Percentiles rank a stretch among this genome's conserved stretches.
These are phyloP conservation scores for Collybia mongolica DNA, from an alignment of 768 basidiomycete species.

Conservation along the genomic window DNA sequence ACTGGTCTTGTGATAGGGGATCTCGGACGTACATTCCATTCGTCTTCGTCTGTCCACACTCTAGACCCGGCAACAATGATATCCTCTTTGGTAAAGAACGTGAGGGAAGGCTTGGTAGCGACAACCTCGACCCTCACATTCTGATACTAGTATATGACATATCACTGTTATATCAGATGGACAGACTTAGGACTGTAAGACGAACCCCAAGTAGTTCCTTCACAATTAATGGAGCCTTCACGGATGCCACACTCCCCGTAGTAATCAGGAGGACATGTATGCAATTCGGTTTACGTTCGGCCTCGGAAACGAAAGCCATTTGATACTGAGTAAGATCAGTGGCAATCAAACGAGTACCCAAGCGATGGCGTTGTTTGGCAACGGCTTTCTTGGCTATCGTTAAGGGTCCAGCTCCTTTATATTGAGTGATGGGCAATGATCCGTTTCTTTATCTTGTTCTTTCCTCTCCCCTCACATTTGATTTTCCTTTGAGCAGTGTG, in stretches of 20 bases:
- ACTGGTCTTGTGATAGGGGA: not conserved
- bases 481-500: conserved; percentile 39
- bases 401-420: too few species aligned
- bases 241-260: conserved; percentile 93
- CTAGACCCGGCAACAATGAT: conserved; percentile 50
- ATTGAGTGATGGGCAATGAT: too few species aligned
- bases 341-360: too few species aligned
- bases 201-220: conserved; percentile 61
- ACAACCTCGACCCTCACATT: conserved; percentile 82
- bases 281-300: conserved; percentile 38
- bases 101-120: conserved; percentile 73
- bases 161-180: not conserved
- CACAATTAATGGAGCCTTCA: conserved; percentile 91
- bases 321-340: too few species aligned
- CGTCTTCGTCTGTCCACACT: conserved; percentile 90
- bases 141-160: conserved; percentile 49
- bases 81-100: conserved; percentile 66
- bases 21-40: conserved; percentile 74
- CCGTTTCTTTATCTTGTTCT: too few species aligned
- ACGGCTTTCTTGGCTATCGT: too few species aligned
- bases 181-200: conserved; percentile 4
- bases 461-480: too few species aligned
- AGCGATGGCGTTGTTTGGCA: too few species aligned
- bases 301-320: conserved; percentile 37
- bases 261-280: conserved; percentile 81